These are phyloP conservation scores for Komagataella pseudopastoris DNA, from an alignment of 805 yeast species.

Conservation along the genomic window DNA sequence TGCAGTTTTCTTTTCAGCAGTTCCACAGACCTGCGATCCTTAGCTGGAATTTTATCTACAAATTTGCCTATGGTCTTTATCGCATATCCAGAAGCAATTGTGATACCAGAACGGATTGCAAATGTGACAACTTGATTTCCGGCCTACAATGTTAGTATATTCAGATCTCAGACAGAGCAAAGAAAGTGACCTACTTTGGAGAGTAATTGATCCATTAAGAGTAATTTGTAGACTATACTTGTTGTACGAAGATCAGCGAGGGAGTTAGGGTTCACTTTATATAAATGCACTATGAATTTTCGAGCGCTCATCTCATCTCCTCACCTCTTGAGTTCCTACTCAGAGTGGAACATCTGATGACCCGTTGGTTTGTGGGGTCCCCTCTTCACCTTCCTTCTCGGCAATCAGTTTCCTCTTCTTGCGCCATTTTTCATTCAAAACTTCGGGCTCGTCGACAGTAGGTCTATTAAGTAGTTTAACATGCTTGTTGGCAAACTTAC, in stretches of 20 bases:
- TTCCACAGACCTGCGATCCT: constrained; percentile 33
- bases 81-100: constrained; percentile 58
- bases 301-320: neutral
- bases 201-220: neutral
- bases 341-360: neutral
- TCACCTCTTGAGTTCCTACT: neutral
- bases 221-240: neutral
- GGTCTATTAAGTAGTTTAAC: constrained; percentile 44
- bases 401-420: constrained; percentile 19
- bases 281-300: neutral
- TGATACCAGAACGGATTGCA: constrained; percentile 55
- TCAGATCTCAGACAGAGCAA: neutral
- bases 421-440: constrained; percentile 50
- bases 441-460: constrained; percentile 50
- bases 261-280: neutral
- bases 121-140: constrained; percentile 71
- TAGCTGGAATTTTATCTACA: constrained; percentile 38
- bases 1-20: constrained; percentile 29
- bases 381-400: neutral
- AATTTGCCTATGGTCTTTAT: constrained; percentile 46
- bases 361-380: neutral
- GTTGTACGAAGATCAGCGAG: neutral
- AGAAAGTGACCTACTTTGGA: neutral
- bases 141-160: constrained; percentile 24
- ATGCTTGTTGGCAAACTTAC: constrained; percentile 43